A percentile compares a stretch with the other conserved stretches of the same genome.
Evolutionary conservation across 2,329 filamentous ascomycete genomes (phyloP).

Genomic region (Aspergillus melleus): DNA sequence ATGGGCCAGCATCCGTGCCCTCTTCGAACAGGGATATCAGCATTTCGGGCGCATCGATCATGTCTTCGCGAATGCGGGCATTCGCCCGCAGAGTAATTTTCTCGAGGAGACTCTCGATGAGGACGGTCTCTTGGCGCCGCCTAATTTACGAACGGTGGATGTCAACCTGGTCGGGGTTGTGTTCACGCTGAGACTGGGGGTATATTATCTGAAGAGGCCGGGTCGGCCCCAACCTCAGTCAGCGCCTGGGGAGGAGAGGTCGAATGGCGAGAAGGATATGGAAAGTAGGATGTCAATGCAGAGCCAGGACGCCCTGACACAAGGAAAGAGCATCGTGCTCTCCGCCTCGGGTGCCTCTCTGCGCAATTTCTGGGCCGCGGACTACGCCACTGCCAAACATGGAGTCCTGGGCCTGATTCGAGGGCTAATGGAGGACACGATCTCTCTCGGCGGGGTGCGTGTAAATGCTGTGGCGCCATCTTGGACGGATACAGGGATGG

Average conservation of each 20-base stretch:
- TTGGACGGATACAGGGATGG: slow-evolving; percentile 55
- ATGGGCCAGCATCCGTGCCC: slow-evolving; percentile 51
- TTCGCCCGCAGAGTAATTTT: slow-evolving; percentile 50
- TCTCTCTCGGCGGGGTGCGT: slow-evolving; percentile 36
- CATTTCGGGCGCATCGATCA: slow-evolving; percentile 47
- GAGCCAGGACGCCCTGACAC: no score
- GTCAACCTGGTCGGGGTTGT: slow-evolving; percentile 53
- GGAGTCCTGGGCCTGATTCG: slow-evolving; percentile 56
- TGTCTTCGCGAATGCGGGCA: slow-evolving; percentile 58
- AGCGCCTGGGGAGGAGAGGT: no score
- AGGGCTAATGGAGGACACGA: slow-evolving; percentile 44
- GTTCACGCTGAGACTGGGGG: slow-evolving; percentile 51
- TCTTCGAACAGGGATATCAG: slow-evolving; percentile 54
- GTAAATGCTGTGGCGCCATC: slow-evolving; percentile 58
- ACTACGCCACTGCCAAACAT: slow-evolving; percentile 58
- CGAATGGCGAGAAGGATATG: no score
- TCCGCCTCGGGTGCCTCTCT: slow-evolving; percentile 54
- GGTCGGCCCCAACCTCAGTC: no score
- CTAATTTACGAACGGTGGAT: slow-evolving; percentile 46
- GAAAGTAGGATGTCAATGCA: no score
- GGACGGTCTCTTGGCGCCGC: slow-evolving; percentile 52
- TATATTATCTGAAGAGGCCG: slow-evolving; percentile 45
- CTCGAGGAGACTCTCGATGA: slow-evolving; percentile 50
- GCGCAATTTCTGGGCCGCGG: slow-evolving; percentile 51
- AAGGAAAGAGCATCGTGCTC: slow-evolving; percentile 50